Percentiles rank a stretch among this genome's conserved stretches.
These are phyloP conservation scores for Paulownia fortunei DNA, from an alignment of 257 asterid genomes.

Conservation along the genomic window DNA sequence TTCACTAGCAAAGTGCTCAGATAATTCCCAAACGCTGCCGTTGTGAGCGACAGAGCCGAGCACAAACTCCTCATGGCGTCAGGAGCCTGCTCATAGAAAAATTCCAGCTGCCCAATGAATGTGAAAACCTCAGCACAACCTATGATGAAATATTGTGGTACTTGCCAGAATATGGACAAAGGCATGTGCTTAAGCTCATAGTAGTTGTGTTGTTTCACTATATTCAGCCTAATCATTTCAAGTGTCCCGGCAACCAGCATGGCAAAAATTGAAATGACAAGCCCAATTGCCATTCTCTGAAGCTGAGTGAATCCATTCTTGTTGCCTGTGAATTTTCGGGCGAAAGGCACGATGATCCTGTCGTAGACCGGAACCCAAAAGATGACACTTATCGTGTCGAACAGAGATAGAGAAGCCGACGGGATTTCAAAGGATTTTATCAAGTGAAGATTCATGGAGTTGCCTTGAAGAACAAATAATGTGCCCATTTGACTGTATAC, in stretches of 20 bases:
- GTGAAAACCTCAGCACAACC: conserved; percentile 84
- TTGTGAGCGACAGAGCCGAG: conserved; percentile 73
- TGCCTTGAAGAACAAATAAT: conserved; percentile 69
- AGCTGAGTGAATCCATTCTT: conserved; percentile 67
- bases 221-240: conserved; percentile 56
- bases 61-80: conserved; percentile 77
- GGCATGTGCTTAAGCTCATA: conserved; percentile 45
- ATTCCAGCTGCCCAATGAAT: conserved; percentile 73
- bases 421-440: conserved; percentile 69
- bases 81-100: conserved; percentile 82
- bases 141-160: conserved; percentile 69
- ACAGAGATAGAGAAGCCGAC: conserved; percentile 68
- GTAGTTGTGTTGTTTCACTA: conserved; percentile 50
- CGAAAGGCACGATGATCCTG: conserved; percentile 53
- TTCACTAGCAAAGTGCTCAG: conserved; percentile 71
- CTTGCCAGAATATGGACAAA: conserved; percentile 77
- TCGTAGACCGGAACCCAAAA: conserved; percentile 84
- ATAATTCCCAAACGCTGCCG: conserved; percentile 67
- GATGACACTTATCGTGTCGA: conserved; percentile 69
- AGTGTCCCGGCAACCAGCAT: conserved; percentile 68
- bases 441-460: conserved; percentile 51
- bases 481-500: conserved; percentile 75
- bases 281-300: conserved; percentile 69
- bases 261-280: conserved; percentile 67
- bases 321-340: conserved; percentile 72